Evolutionary conservation across 257 asterid species (phyloP), one percentile per base, ranked within the genome.

Genomic region (Przewalskia tangutica): DNA sequence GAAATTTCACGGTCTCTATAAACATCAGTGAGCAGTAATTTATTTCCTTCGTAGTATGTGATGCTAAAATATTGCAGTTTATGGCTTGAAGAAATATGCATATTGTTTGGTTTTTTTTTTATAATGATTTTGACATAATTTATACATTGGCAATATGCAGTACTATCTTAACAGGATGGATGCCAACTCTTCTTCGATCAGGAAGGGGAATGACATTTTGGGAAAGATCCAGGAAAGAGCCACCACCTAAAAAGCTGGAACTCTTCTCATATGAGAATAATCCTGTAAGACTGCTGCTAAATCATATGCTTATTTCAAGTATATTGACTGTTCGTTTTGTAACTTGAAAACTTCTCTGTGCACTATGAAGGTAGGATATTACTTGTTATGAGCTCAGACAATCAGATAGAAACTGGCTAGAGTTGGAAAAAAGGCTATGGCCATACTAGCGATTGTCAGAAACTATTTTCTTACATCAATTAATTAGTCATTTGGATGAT

Each of bases 141-240:
- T 38, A 56, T 63, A 60, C 50, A 50, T 34, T 83, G 80, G 83
- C 81, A 38, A 60, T 76, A 63, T 87, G 87, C 93, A 93, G 97
- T 90, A 93, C 97, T 14, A 56, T 91, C 79, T 53, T 92, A 82
- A 90, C 98, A 6, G 97, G 98, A 77, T 93, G 98, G 98, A 85
- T 93, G 84, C 98, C 98, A n/a, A 93, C 98, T 73, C 84, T 93
- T 84, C 92, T 93, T 55, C 91, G 97, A 87, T 95, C 94, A 44
- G 98, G 98, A 85, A 90, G 94, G 82, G 98, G 97, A 86, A 90
- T 93, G 98, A 86, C 97, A 70, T 84, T 90, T 56, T 93, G 98
- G 97, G 87, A 85, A 46, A 88, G 89, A 73, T 87, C 95, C n/a
- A 77, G 50, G 46, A 87, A 85, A 78, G 95, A 90, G 84, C 83